phyloP scores from a whole-genome alignment of 371 early-diverging fungal species.

The Apophysomyces variabilis region DNA sequence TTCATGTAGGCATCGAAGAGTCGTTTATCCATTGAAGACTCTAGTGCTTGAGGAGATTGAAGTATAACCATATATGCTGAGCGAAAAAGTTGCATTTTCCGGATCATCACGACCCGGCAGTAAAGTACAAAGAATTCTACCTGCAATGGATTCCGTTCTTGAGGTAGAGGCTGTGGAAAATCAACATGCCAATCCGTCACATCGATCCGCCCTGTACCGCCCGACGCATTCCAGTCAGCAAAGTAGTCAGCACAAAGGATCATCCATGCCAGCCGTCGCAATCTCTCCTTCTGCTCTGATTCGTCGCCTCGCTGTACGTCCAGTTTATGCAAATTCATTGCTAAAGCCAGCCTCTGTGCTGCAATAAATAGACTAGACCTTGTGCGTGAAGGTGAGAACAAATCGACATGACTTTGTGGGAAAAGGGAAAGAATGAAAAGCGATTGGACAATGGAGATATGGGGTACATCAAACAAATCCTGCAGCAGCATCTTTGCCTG shows the following conservation, averaged over 20 bases:
- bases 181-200: slow-evolving; percentile 49
- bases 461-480: slow-evolving; percentile 48
- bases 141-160: slow-evolving; percentile 20
- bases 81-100: slow-evolving; percentile 46
- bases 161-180: slow-evolving; percentile 41
- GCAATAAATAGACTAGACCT: slow-evolving; percentile 28
- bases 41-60: slow-evolving; percentile 30
- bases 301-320: slow-evolving; percentile 24
- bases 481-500: slow-evolving; percentile 44
- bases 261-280: slow-evolving; percentile 50
- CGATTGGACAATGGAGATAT: slow-evolving; percentile 44
- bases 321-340: slow-evolving; percentile 44
- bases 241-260: slow-evolving; percentile 49
- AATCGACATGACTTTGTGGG: slow-evolving; percentile 39
- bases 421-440: slow-evolving; percentile 45
- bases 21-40: slow-evolving; percentile 28
- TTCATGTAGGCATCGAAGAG: slow-evolving; percentile 35
- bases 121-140: slow-evolving; percentile 39
- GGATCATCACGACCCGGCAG: slow-evolving; percentile 41
- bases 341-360: slow-evolving; percentile 39
- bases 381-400: slow-evolving; percentile 37
- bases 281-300: slow-evolving; percentile 35
- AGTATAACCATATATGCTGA: slow-evolving; percentile 35
- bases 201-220: slow-evolving; percentile 35
- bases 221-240: slow-evolving; percentile 42